Base-by-base conservation (phyloP, 352 stramenopile species). In the Phytopythium aichiense region DNA sequence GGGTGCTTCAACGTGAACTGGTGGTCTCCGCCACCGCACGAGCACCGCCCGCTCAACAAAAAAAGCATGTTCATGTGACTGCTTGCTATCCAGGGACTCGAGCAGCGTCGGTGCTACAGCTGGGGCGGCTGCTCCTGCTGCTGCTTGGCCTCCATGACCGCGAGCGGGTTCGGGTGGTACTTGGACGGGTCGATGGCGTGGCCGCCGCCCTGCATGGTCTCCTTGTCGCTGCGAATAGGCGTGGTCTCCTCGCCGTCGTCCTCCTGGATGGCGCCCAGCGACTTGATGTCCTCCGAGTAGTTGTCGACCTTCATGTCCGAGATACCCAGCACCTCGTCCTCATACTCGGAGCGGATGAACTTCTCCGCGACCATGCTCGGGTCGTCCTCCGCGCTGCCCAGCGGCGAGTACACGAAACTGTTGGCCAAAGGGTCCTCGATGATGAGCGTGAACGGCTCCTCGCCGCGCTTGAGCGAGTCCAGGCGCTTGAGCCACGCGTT, bases 281-380 rank as follows among this genome's bases (percentile, higher is more conserved):
- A 8, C 48, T 62, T 58, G 7, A 22, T 38, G 11, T 84, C 78
- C 20, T 53, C 48, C 51, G 67, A 77, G 63, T 88, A 88, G 57
- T 94, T 88, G 51, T 97, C 88, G 40, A 92, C 95, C 40, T 91
- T 89, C 74, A 98, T 98, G 72, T 98, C 93, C 71, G 88, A 79
- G 50, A 99, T 79, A 38, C 94, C 96, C 45, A 99, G 73, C 55
- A 81, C 68, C 63, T 98, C 91, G 70, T 98, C 90, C 65, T 98
- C 91, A 55, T 97, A 92, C 35, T 88, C 72, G 16, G 81, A 89
- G 23, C 96, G 85, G 53, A 76, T 76, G 73, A 97, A 98, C 57
- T 90, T 79, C 65, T 96, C 83, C 12, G 95, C 75, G 16, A 64
- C 77, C 74, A 91, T 84, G 63, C 73, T 74, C 45, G 75, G 73